Percentiles rank a stretch among this genome's conserved stretches.
phyloP scores from a whole-genome alignment of 305 asterid species.

The Fraxinus greggii region DNA sequence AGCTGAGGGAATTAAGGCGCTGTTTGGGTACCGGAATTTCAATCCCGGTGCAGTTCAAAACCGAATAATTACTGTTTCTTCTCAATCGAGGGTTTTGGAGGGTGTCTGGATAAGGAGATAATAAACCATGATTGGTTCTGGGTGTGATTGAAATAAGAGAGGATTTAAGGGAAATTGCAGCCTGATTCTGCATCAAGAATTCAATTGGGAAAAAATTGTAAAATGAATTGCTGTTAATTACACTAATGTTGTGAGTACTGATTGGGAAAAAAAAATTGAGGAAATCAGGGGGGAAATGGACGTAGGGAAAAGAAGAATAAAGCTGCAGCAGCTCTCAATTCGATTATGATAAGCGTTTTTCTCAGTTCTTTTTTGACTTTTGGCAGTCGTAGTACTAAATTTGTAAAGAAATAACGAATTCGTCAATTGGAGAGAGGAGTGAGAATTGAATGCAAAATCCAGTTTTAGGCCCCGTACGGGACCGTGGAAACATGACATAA shows the following conservation, averaged over 20 bases:
- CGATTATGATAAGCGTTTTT: background rate
- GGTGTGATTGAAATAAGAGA: background rate
- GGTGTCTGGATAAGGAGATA: constrained; percentile 39
- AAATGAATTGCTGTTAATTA: background rate
- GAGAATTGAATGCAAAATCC: background rate
- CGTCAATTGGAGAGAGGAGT: background rate
- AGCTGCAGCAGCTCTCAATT: background rate
- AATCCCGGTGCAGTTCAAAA: constrained; percentile 44
- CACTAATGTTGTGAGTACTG: background rate
- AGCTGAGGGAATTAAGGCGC: constrained; percentile 37
- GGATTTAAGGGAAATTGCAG: constrained; percentile 41
- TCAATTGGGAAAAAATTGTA: background rate
- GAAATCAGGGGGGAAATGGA: background rate
- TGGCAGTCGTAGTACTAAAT: background rate
- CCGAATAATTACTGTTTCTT: constrained; percentile 22
- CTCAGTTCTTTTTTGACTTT: background rate
- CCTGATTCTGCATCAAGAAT: constrained; percentile 66
- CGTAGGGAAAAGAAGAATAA: background rate
- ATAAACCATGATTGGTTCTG: constrained; percentile 35
- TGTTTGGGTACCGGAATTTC: constrained; percentile 45
- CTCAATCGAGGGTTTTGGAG: constrained; percentile 48
- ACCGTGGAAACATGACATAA: background rate
- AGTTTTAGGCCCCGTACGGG: background rate
- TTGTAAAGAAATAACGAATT: background rate
- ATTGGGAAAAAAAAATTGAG: background rate